Evolutionary conservation across 139 green algal genomes (phyloP).

Genomic region (Penium margaritaceum): DNA sequence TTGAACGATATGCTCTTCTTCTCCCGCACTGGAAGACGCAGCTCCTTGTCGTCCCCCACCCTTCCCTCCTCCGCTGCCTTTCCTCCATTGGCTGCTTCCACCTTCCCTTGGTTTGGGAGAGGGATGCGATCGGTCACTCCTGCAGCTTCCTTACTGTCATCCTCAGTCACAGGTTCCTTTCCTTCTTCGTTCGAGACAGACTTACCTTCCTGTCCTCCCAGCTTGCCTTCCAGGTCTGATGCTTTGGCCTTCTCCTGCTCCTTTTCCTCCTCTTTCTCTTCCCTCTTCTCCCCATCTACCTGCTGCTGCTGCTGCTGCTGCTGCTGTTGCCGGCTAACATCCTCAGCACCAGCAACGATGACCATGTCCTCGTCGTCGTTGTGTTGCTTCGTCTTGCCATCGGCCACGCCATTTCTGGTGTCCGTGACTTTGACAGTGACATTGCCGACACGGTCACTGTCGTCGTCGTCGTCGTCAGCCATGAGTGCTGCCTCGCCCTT

Average conservation of each 20-base stretch:
- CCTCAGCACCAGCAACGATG: background rate
- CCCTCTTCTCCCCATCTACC: background rate
- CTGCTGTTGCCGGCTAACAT: constrained; percentile 15
- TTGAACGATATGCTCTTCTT: constrained; percentile 64
- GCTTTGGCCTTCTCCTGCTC: no score
- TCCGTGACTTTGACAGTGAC: no score
- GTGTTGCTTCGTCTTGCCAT: background rate
- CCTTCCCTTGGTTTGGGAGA: no score
- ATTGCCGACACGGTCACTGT: no score
- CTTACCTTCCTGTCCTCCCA: no score
- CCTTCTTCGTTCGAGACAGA: no score
- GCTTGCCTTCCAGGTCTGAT: no score
- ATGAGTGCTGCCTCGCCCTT: background rate
- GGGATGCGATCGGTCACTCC: no score
- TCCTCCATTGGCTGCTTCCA: no score
- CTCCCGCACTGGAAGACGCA: constrained; percentile 15
- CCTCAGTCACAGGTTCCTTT: no score
- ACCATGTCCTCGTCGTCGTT: background rate
- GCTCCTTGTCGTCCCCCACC: constrained; percentile 31
- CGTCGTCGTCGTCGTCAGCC: background rate
- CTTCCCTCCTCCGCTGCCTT: background rate
- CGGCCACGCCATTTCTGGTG: background rate
- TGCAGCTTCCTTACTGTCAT: background rate
- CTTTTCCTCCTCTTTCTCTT: no score
- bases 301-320: background rate